These are phyloP conservation scores for Balansia obtecta DNA, from an alignment of 2,329 filamentous ascomycete species.

Conservation along the genomic window DNA sequence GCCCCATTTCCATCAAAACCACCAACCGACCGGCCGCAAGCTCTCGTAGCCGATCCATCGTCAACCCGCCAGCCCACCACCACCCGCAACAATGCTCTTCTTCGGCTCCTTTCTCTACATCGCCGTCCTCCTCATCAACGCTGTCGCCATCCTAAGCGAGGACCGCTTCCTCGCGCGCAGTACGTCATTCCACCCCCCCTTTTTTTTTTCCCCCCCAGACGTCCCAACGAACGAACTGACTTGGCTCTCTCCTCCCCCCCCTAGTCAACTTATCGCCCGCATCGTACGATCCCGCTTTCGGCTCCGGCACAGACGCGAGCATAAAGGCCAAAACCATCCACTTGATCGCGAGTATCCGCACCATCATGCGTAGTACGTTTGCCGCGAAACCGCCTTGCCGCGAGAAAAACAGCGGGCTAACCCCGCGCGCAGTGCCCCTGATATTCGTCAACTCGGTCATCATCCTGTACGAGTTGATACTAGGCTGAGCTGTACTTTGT, in stretches of 20 bases:
- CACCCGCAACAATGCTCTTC: slow-evolving; percentile 49
- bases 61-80: too few species aligned
- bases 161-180: slow-evolving; percentile 76
- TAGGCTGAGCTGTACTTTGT: slow-evolving; percentile 40
- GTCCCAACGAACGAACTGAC: too few species aligned
- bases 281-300: slow-evolving; percentile 66
- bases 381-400: too few species aligned
- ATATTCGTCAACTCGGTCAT: slow-evolving; percentile 75
- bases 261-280: slow-evolving; percentile 62
- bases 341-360: slow-evolving; percentile 80
- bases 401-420: too few species aligned
- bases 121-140: slow-evolving; percentile 80
- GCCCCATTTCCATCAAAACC: neutral
- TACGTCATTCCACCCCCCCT: slow-evolving; percentile 16
- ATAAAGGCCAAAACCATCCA: slow-evolving; percentile 81
- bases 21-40: slow-evolving; percentile 1
- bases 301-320: slow-evolving; percentile 58
- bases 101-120: slow-evolving; percentile 63
- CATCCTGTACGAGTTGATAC: slow-evolving; percentile 68
- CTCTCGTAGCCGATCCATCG: too few species aligned
- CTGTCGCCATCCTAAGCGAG: slow-evolving; percentile 86
- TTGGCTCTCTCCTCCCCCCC: slow-evolving; percentile 1
- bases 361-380: slow-evolving; percentile 77
- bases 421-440: slow-evolving; percentile 53
- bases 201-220: too few species aligned